phyloP scores from a whole-genome alignment of 1,139 yeast species.

The Suhomyces bokatorum region DNA sequence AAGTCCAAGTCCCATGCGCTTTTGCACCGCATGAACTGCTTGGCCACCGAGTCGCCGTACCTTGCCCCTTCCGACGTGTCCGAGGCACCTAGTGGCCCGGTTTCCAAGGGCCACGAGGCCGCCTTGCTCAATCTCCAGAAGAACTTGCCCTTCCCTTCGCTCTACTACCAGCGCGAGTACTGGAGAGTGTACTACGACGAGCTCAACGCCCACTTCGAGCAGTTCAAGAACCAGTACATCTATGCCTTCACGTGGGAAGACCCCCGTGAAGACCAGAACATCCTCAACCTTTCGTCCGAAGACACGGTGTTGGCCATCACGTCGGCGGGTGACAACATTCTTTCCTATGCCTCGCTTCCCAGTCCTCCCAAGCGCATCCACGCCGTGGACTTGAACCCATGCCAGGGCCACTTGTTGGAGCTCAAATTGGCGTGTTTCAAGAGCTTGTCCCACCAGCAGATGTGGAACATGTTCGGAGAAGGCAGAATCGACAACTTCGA shows the following conservation, averaged over 20 bases:
- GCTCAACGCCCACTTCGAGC: slow-evolving; percentile 62
- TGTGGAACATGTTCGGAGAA: slow-evolving; percentile 76
- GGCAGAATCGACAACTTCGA: slow-evolving; percentile 60
- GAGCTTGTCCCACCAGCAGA: slow-evolving; percentile 52
- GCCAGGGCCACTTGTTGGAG: slow-evolving; percentile 78
- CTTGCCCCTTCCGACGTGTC: slow-evolving; percentile 64
- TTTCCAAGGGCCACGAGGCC: slow-evolving; percentile 75
- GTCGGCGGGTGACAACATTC: slow-evolving; percentile 81
- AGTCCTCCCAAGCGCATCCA: slow-evolving; percentile 75
- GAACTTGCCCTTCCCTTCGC: slow-evolving; percentile 74
- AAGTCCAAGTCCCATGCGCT: slow-evolving; percentile 61
- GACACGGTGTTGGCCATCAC: slow-evolving; percentile 83
- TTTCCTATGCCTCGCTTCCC: slow-evolving; percentile 70
- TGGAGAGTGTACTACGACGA: slow-evolving; percentile 84
- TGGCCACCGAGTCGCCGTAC: slow-evolving; percentile 81
- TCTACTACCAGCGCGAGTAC: slow-evolving; percentile 71
- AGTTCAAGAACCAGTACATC: slow-evolving; percentile 75
- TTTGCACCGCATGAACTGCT: slow-evolving; percentile 63
- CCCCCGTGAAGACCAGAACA: slow-evolving; percentile 74
- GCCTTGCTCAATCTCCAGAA: slow-evolving; percentile 61
- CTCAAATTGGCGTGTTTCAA: slow-evolving; percentile 72
- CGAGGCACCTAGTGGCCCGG: slow-evolving; percentile 7
- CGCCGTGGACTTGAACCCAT: slow-evolving; percentile 83
- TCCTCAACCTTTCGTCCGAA: slow-evolving; percentile 56
- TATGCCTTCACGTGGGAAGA: slow-evolving; percentile 93